These are phyloP conservation scores for Trichoderma reesei DNA, from an alignment of 495 filamentous ascomycete genomes.

Conservation along the genomic window DNA sequence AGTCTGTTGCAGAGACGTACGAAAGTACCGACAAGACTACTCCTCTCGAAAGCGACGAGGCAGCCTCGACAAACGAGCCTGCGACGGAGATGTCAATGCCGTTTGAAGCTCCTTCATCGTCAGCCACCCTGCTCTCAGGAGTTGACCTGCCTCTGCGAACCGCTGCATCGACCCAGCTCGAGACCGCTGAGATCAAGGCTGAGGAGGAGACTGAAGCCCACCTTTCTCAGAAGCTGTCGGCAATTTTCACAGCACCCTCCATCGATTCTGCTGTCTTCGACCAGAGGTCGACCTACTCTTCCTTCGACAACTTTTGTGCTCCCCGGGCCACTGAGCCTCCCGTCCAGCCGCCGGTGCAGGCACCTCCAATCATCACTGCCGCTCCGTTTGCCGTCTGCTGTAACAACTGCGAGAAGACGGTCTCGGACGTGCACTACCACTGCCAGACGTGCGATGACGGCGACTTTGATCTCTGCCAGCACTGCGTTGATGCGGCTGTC, in stretches of 20 bases:
- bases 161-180: background rate
- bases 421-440: conserved; percentile 81
- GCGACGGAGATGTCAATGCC: background rate
- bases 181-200: background rate
- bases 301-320: background rate
- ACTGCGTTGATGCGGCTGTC: conserved; percentile 64
- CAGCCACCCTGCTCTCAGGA: background rate
- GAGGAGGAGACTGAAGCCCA: background rate
- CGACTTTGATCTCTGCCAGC: conserved; percentile 86
- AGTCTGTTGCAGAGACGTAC: conserved; percentile 7
- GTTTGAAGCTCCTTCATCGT: background rate
- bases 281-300: background rate
- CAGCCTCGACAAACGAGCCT: background rate
- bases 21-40: background rate
- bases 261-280: background rate
- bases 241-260: too few species aligned
- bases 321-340: too few species aligned
- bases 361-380: conserved; percentile 7
- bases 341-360: background rate
- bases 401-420: conserved; percentile 73
- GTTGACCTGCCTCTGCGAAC: background rate
- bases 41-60: background rate
- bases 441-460: conserved; percentile 87
- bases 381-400: conserved; percentile 65
- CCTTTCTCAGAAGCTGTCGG: background rate